Conservation (phyloP, 306 rosid genomes). For the Dryas octopetala region DNA sequence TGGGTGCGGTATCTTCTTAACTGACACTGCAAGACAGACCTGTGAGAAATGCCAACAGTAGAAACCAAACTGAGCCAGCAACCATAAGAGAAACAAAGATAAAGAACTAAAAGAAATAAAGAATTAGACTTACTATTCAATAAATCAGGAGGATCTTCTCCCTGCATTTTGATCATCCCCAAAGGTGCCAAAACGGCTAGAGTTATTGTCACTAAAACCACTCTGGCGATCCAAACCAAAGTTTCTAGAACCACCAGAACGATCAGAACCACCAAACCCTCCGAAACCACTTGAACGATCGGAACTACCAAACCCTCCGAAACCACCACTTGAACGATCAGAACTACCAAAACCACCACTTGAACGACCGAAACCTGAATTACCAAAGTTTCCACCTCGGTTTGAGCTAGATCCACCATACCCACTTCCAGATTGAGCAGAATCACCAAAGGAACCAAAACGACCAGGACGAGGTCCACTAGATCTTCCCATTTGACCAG, state of each 20-base stretch:
- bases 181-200: conserved; percentile 20
- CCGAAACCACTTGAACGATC: conserved; percentile 3
- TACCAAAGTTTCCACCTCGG: conserved; percentile 51
- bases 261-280: conserved; percentile 22
- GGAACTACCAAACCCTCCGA: conserved; percentile 12
- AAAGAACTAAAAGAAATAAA: background rate
- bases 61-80: background rate
- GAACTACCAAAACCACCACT: conserved; percentile 43
- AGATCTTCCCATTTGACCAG: conserved; percentile 26
- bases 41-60: background rate
- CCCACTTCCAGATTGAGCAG: conserved; percentile 40
- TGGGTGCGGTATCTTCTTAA: background rate
- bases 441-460: conserved; percentile 48
- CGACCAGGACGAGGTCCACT: conserved; percentile 47
- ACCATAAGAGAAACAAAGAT: background rate
- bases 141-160: conserved; percentile 2
- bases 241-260: conserved; percentile 41
- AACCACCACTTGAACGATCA: conserved; percentile 29
- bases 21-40: conserved; percentile 2
- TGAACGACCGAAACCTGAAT: conserved; percentile 44
- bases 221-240: conserved; percentile 15
- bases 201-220: conserved; percentile 4
- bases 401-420: conserved; percentile 44
- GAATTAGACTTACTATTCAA: conserved; percentile 4
- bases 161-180: conserved; percentile 13